Evolutionary conservation across 495 filamentous ascomycete genomes (phyloP).

Genomic region (Elasticomyces elasticus): DNA sequence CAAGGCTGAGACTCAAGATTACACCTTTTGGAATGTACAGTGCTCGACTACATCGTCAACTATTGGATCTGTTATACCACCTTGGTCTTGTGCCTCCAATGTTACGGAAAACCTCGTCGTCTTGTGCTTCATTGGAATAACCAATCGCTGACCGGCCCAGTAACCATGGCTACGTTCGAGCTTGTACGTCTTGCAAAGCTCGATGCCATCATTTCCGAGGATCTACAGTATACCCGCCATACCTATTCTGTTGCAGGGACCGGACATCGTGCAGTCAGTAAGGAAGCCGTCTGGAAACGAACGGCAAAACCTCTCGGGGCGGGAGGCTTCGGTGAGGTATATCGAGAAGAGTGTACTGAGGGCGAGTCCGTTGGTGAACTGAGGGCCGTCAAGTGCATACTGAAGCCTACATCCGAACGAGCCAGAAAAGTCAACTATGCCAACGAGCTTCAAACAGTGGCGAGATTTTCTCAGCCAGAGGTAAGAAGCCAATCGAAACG

Average conservation of each 20-base stretch:
- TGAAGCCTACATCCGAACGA: not conserved
- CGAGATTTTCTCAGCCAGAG: slow-evolving; percentile 25
- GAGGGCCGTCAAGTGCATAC: slow-evolving; percentile 22
- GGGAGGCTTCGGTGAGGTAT: not conserved
- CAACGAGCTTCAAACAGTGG: slow-evolving; percentile 22
- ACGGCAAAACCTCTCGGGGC: not conserved
- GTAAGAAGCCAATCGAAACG: too few relatives aligned
- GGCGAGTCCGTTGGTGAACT: not conserved
- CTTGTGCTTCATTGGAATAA: not conserved
- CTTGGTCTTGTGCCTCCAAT: too few relatives aligned
- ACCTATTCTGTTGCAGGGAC: not conserved
- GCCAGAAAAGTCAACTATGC: slow-evolving; percentile 12
- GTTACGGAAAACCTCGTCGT: too few relatives aligned
- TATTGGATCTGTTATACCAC: too few relatives aligned
- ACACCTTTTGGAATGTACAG: too few relatives aligned
- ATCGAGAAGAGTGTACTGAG: not conserved
- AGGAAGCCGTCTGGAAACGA: not conserved
- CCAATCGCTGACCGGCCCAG: not conserved
- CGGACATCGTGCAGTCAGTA: not conserved
- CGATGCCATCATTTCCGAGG: not conserved
- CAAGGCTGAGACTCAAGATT: too few relatives aligned
- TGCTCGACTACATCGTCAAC: too few relatives aligned
- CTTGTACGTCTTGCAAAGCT: not conserved
- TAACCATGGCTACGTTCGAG: too few relatives aligned
- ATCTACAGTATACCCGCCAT: not conserved